Conservation (phyloP, 495 filamentous ascomycete species). For the Tuber magnatum region DNA sequence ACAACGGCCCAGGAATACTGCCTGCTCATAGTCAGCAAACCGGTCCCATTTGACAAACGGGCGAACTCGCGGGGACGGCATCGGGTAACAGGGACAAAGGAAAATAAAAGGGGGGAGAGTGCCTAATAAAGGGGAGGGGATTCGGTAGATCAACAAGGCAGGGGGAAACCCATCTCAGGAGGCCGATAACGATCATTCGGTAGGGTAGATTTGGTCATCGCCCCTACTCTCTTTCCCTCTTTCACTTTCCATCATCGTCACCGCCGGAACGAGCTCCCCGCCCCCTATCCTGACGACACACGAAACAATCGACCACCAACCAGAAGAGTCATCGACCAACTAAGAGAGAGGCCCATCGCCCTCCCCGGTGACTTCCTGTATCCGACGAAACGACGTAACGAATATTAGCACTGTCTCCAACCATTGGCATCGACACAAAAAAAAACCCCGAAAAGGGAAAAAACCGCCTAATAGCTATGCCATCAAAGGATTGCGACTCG, state of each 20-base stretch:
- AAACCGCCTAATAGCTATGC: slow-evolving; percentile 18
- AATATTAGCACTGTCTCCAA: slow-evolving; percentile 33
- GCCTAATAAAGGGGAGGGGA: slow-evolving; percentile 17
- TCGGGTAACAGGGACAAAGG: slow-evolving; percentile 5
- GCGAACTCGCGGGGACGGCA: slow-evolving; percentile 3
- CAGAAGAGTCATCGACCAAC: slow-evolving; percentile 11
- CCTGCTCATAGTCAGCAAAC: neutral
- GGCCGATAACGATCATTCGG: neutral
- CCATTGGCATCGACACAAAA: slow-evolving; percentile 26
- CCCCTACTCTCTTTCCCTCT: neutral
- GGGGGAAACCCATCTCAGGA: neutral
- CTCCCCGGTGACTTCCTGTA: slow-evolving; percentile 11
- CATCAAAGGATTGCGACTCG: slow-evolving; percentile 28
- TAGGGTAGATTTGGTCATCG: neutral
- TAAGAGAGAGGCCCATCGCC: slow-evolving; percentile 6
- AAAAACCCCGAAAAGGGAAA: slow-evolving; percentile 15
- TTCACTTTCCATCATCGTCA: neutral
- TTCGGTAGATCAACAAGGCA: neutral
- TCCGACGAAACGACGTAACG: slow-evolving; percentile 26
- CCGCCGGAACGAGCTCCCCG: neutral
- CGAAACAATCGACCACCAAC: neutral
- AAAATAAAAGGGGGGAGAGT: slow-evolving; percentile 6
- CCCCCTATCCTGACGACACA: slow-evolving; percentile 9
- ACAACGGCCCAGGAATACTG: slow-evolving; percentile 9
- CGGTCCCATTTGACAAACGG: neutral